phyloP scores from a whole-genome alignment of 2,329 filamentous ascomycete genomes.

The Claviceps fusiformis region DNA sequence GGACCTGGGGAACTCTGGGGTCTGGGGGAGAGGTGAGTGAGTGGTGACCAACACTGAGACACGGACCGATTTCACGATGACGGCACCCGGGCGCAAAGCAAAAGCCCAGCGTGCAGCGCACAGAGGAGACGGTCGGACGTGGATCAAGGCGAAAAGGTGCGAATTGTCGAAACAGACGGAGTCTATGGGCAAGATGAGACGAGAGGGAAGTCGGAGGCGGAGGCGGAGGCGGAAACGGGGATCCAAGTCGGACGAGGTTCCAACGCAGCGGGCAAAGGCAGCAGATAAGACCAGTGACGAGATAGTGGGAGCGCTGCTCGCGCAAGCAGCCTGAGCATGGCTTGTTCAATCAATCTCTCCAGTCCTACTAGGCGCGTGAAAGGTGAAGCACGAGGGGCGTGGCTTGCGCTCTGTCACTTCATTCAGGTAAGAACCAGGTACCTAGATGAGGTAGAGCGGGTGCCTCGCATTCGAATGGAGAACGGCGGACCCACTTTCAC shows the following conservation, averaged over 20 bases:
- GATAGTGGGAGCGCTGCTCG: background rate
- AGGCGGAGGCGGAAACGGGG: background rate
- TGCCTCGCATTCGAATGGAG: too few relatives aligned
- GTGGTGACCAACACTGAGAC: conserved; percentile 3
- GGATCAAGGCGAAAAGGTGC: background rate
- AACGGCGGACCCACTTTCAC: too few relatives aligned
- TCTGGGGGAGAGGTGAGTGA: conserved; percentile 1
- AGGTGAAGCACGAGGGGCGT: background rate
- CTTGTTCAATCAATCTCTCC: background rate
- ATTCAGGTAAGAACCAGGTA: background rate
- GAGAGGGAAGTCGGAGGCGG: background rate
- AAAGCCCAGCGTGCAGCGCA: background rate
- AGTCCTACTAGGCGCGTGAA: background rate
- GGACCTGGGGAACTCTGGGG: background rate
- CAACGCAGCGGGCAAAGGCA: background rate
- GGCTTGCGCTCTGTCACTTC: background rate
- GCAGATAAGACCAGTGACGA: background rate
- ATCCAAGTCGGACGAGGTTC: background rate
- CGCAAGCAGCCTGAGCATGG: background rate
- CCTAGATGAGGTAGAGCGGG: too few relatives aligned
- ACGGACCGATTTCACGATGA: background rate
- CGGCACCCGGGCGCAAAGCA: background rate
- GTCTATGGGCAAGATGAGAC: background rate
- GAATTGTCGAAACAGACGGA: background rate
- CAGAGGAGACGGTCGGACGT: background rate